A percentile compares a stretch with the other conserved stretches of the same genome.
These are phyloP conservation scores for Malus hybrid DNA, from an alignment of 331 rosid genomes.

Conservation along the genomic window DNA sequence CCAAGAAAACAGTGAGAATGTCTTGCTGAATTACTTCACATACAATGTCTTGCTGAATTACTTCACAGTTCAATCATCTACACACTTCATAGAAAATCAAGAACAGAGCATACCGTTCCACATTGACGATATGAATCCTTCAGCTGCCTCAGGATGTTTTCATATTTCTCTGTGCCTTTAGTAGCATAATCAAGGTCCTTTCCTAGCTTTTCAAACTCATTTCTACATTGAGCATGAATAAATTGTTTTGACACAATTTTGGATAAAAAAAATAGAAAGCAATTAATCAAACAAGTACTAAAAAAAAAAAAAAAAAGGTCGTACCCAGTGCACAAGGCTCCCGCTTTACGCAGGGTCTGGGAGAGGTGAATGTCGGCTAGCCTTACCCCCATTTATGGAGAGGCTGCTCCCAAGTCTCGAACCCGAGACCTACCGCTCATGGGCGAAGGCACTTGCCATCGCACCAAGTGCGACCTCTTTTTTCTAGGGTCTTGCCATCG, in stretches of 20 bases:
- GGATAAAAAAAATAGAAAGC: slow-evolving; percentile 1
- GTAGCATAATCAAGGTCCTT: slow-evolving; percentile 53
- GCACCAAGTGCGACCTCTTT: no score
- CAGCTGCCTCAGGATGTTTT: slow-evolving; percentile 42
- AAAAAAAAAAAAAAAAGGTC: no score
- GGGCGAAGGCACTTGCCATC: no score
- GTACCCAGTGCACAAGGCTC: no score
- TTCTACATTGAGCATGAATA: slow-evolving; percentile 38
- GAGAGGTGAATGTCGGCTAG: no score
- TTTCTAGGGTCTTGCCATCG: no score
- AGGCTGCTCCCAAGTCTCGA: no score
- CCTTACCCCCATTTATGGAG: no score
- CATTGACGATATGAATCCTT: slow-evolving; percentile 66
- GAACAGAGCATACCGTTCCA: slow-evolving; percentile 46
- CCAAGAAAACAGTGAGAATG: background rate
- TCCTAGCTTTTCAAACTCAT: slow-evolving; percentile 59
- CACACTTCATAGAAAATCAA: background rate
- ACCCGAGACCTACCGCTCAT: no score
- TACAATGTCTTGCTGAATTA: background rate
- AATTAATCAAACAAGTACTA: background rate
- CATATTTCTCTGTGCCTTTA: slow-evolving; percentile 47
- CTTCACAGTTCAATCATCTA: background rate
- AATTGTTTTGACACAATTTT: slow-evolving; percentile 13
- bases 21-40: background rate
- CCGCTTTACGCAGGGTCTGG: no score